Percentiles rank a stretch among this genome's conserved stretches.
Evolutionary conservation across 2,329 filamentous ascomycete species (phyloP).

Genomic region (Ceratocystis cubensis): DNA sequence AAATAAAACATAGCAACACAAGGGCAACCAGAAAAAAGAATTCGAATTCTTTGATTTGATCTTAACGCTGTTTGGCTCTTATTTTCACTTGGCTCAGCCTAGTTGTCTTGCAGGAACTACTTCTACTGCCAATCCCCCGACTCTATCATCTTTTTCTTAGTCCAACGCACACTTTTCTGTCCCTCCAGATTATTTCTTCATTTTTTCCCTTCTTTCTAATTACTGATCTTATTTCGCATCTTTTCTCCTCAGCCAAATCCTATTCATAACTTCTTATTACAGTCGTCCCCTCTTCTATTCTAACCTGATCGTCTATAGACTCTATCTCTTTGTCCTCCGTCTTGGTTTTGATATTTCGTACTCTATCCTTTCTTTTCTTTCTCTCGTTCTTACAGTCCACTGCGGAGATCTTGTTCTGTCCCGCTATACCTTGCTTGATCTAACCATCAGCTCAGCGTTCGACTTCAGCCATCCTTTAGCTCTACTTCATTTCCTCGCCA

Average conservation of each 20-base stretch:
- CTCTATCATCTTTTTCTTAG: not conserved
- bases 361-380: not conserved
- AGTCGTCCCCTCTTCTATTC: not conserved
- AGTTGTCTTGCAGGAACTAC: conserved; percentile 8
- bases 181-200: not conserved
- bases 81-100: not conserved
- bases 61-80: not conserved
- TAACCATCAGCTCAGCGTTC: not conserved
- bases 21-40: not conserved
- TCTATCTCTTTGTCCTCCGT: not conserved
- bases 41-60: not conserved
- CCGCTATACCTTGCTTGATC: not conserved
- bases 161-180: not conserved
- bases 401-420: not conserved
- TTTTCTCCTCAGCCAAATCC: not conserved
- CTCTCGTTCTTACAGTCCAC: not conserved
- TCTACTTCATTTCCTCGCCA: not conserved
- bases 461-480: not conserved
- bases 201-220: conserved; percentile 2
- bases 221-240: not conserved
- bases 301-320: not conserved
- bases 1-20: conserved; percentile 1
- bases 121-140: conserved; percentile 7
- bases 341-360: not conserved
- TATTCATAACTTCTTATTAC: not conserved